A percentile compares a stretch with the other conserved stretches of the same genome.
Conservation (phyloP, 495 filamentous ascomycete species). For the Pseudoneurospora amorphoporcata region DNA sequence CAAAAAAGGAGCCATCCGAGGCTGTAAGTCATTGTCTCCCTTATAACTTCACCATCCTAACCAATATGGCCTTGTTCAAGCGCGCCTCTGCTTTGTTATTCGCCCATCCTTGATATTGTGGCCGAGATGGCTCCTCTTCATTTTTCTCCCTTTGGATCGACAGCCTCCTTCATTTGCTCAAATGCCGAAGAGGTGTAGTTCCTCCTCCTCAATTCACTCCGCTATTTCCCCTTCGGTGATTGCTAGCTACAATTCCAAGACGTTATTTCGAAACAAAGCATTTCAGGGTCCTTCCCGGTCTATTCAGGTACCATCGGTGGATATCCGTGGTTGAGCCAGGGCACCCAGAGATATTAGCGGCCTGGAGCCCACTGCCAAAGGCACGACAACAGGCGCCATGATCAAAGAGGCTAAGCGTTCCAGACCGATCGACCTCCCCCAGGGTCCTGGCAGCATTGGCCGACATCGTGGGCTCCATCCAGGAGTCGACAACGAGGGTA, state of each 20-base stretch:
- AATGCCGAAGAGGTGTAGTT: not conserved
- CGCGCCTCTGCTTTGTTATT: not conserved
- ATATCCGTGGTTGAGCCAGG: not conserved
- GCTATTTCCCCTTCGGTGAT: constrained; percentile 14
- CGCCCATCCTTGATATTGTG: not conserved
- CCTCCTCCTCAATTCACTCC: constrained; percentile 20
- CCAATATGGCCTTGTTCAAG: not conserved
- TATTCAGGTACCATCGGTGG: not conserved
- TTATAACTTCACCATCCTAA: not conserved
- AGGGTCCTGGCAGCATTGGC: not conserved
- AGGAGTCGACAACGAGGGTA: constrained; percentile 17
- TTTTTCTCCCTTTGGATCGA: constrained; percentile 2
- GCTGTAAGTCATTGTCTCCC: not conserved
- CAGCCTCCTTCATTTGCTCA: constrained; percentile 7
- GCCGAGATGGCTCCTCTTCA: constrained; percentile 3
- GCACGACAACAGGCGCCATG: constrained; percentile 16
- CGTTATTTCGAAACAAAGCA: constrained; percentile 19
- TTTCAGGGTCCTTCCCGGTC: constrained; percentile 4
- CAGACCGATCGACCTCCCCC: constrained; percentile 9
- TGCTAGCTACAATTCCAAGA: constrained; percentile 7
- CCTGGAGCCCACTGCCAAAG: constrained; percentile 1
- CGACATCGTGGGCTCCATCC: constrained; percentile 6
- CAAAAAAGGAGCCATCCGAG: not conserved
- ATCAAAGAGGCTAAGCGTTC: constrained; percentile 21
- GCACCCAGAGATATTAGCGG: not conserved